Percentiles rank a stretch among this genome's conserved stretches.
Conservation (phyloP, 2,329 filamentous ascomycete species). For the Xylariaceae sp. region DNA sequence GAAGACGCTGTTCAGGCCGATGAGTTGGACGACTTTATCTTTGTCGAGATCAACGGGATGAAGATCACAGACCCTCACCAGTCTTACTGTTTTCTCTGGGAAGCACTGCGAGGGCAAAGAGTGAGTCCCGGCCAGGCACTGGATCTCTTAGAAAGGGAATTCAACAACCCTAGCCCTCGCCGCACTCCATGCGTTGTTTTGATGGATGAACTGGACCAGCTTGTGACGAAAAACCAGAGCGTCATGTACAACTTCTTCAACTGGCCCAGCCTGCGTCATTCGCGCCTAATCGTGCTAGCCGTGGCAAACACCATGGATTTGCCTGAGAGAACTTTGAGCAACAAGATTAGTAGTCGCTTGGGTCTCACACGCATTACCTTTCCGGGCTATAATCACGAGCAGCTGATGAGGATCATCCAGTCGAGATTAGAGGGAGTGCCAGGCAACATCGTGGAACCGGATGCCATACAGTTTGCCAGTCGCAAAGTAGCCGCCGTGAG, state of each 20-base stretch:
- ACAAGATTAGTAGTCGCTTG: conserved; percentile 93
- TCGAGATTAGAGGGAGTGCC: conserved; percentile 86
- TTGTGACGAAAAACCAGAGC: conserved; percentile 97
- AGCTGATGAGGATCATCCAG: conserved; percentile 94
- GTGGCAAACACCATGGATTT: conserved; percentile 99
- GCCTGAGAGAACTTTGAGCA: conserved; percentile 90
- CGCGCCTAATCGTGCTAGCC: conserved; percentile 87
- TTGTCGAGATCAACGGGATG: conserved; percentile 99
- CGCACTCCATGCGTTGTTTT: conserved; percentile 92
- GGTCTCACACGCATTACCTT: conserved; percentile 94
- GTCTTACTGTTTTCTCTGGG: conserved; percentile 91
- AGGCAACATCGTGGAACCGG: conserved; percentile 82
- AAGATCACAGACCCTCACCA: conserved; percentile 98
- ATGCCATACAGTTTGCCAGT: conserved; percentile 93
- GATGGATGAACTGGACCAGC: conserved; percentile 97
- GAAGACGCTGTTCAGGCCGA: conserved; percentile 84
- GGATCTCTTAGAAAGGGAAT: conserved; percentile 85
- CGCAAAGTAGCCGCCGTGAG: conserved; percentile 95
- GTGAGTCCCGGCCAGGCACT: conserved; percentile 89
- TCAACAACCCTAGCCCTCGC: conserved; percentile 82
- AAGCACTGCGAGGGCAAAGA: conserved; percentile 87
- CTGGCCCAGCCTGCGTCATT: conserved; percentile 89
- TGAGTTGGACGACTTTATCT: conserved; percentile 96
- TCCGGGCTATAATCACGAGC: conserved; percentile 92
- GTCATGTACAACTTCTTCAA: conserved; percentile 99